Base-by-base conservation (phyloP, 106 monocot species). In the Dendrobium catenatum region DNA sequence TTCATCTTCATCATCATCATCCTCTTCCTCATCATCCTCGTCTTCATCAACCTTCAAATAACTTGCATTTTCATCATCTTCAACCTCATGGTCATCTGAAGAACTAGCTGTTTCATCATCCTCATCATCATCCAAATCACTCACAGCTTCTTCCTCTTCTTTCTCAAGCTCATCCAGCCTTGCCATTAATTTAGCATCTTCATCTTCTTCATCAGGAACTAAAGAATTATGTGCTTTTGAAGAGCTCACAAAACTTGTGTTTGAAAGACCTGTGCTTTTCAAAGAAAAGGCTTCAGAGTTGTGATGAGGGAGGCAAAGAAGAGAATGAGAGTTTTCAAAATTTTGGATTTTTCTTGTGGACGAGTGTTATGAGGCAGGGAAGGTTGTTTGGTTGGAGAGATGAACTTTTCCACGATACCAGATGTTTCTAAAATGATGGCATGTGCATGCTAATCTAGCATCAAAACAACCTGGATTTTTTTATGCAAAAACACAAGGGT, bases 91-190 rank as follows among this genome's bases (percentile, higher is more conserved):
- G 44, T 19, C 29, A 55, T 64, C 18, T 43, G 72, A 54, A 72
- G 19, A 44, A 49, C 27, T 54, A 43, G 8, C 72, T 16, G 3
- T 70, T 48, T 82, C 79, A 55, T 75, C 81, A 72, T 89, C 85
- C 47, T 85, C 79, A n/a, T 86, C 86, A 72, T 84, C 73, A 59
- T 46, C 82, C 2, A 72, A 80, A 78, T 72, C 80, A 82, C 79
- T 82, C 51, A 73, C 88, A 72, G 85, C 87, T 74, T 88, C 93
- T 78, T 81, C 77, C 84, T 95, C 98, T 85, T 89, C 88, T 78
- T 87, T 91, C 77, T 95, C 98, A 77, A 93, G 93, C 84, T 93
- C 89, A 84, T 95, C 89, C 51, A 98, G 48, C 82, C 82, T 81
- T 74, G 90, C 89, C 88, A 90, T 85, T 22, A 98, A 82, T 80